Evolutionary conservation across 2,329 filamentous ascomycete species (phyloP).

Genomic region (Paraconiothyrium brasiliense): DNA sequence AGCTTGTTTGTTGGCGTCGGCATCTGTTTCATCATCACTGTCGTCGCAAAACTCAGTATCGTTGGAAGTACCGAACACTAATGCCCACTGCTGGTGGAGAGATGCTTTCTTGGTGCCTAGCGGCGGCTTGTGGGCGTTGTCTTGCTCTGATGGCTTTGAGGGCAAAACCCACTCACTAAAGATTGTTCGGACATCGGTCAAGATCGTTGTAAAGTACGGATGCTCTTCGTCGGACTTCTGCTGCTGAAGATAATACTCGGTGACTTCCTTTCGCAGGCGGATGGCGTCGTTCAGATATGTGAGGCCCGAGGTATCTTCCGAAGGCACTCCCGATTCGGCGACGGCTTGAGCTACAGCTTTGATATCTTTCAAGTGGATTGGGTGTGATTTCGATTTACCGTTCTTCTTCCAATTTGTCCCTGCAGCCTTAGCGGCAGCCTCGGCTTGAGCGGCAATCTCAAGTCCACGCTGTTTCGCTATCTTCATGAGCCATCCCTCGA

Average conservation of each 20-base stretch:
- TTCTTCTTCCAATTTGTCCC: conserved; percentile 8
- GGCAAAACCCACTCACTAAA: conserved; percentile 14
- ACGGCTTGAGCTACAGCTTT: conserved; percentile 24
- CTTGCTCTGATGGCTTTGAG: neutral
- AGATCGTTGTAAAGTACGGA: conserved; percentile 18
- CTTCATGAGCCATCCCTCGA: conserved; percentile 29
- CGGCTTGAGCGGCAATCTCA: conserved; percentile 19
- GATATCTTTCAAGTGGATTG: conserved; percentile 18
- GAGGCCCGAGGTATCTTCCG: conserved; percentile 24
- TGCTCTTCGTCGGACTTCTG: conserved; percentile 22
- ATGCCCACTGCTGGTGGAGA: neutral
- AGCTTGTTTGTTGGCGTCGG: neutral
- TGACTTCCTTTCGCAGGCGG: conserved; percentile 28
- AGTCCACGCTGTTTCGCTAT: conserved; percentile 22
- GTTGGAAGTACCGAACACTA: neutral
- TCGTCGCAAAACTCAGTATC: neutral
- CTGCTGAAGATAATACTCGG: conserved; percentile 19
- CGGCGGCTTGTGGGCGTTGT: neutral
- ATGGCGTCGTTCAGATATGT: conserved; percentile 30
- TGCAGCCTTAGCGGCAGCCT: conserved; percentile 15
- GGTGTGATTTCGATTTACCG: conserved; percentile 15
- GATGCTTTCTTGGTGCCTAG: neutral
- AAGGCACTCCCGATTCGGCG: conserved; percentile 18
- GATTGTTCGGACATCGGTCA: conserved; percentile 13
- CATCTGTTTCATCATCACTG: neutral